Evolutionary conservation across 371 early-diverging fungal species (phyloP).

Genomic region (Apophysomyces trapeziformis): DNA sequence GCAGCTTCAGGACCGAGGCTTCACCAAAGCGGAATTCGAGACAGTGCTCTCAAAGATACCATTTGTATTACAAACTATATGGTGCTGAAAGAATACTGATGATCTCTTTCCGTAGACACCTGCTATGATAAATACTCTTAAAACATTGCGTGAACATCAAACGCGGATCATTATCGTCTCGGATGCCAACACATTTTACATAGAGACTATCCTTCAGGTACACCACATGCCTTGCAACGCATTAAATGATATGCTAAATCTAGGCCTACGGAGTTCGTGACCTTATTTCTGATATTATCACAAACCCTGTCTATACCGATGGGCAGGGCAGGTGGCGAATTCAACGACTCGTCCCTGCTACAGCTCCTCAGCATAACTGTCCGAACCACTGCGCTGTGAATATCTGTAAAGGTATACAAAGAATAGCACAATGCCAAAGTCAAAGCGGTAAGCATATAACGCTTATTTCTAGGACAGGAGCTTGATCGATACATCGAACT

Average conservation of each 20-base stretch:
- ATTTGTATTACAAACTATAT: slow-evolving; percentile 54
- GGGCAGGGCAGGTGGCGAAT: slow-evolving; percentile 58
- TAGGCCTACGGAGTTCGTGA: slow-evolving; percentile 61
- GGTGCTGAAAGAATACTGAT: slow-evolving; percentile 12
- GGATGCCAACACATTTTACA: slow-evolving; percentile 78
- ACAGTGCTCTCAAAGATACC: slow-evolving; percentile 54
- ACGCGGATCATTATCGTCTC: slow-evolving; percentile 68
- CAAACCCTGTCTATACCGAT: slow-evolving; percentile 72
- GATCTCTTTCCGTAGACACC: slow-evolving; percentile 37
- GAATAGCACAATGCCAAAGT: not conserved
- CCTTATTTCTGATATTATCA: slow-evolving; percentile 65
- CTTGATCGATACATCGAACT: slow-evolving; percentile 32
- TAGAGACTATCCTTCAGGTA: slow-evolving; percentile 71
- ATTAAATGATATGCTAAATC: not conserved
- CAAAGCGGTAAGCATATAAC: not conserved
- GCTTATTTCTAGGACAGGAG: slow-evolving; percentile 35
- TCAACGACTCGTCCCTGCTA: slow-evolving; percentile 47
- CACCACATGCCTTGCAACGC: not conserved
- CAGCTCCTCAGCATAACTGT: slow-evolving; percentile 64
- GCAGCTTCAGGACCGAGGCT: slow-evolving; percentile 59
- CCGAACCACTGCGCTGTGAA: slow-evolving; percentile 68
- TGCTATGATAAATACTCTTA: slow-evolving; percentile 58
- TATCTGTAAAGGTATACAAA: slow-evolving; percentile 72
- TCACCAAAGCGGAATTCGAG: slow-evolving; percentile 53
- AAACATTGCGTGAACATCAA: slow-evolving; percentile 48